Conservation (phyloP, 192 early-diverging fungal genomes). For the Coemansia erecta region DNA sequence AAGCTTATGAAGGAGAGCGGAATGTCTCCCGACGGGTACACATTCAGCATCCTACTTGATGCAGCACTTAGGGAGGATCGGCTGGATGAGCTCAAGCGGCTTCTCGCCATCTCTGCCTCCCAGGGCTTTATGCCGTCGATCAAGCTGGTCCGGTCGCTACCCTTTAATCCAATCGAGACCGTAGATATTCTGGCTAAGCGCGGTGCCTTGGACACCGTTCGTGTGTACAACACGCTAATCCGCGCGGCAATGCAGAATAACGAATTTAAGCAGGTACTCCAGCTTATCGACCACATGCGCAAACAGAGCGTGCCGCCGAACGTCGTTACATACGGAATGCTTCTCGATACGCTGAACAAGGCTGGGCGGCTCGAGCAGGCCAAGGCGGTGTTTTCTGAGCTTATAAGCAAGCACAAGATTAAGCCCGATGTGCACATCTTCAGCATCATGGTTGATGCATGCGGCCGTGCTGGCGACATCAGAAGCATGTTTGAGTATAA, state of each 20-base stretch:
- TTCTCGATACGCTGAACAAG: constrained; percentile 50
- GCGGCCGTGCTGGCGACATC: constrained; percentile 37
- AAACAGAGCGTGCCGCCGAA: constrained; percentile 24
- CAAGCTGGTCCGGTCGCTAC: constrained; percentile 19
- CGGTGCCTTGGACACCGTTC: constrained; percentile 17
- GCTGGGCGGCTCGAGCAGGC: constrained; percentile 33
- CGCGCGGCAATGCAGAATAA: constrained; percentile 31
- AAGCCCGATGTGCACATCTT: constrained; percentile 39
- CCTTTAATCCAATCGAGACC: constrained; percentile 21
- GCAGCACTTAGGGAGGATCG: constrained; percentile 23
- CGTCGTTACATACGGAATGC: constrained; percentile 39
- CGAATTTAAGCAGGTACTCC: constrained; percentile 25
- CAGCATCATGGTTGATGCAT: constrained; percentile 45
- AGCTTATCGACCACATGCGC: constrained; percentile 40
- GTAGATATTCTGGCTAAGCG: constrained; percentile 20
- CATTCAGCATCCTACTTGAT: constrained; percentile 29
- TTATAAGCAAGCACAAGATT: constrained; percentile 14
- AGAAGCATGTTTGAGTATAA: constrained; percentile 26
- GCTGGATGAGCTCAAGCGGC: constrained; percentile 13
- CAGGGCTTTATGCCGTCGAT: constrained; percentile 28
- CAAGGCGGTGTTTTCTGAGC: constrained; percentile 25
- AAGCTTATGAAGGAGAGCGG: constrained; percentile 36
- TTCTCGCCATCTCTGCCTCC: constrained; percentile 15
- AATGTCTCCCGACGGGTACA: constrained; percentile 20
- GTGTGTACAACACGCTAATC: constrained; percentile 46